phyloP scores from a whole-genome alignment of 441 rosid genomes.

The Populus hybrid region DNA sequence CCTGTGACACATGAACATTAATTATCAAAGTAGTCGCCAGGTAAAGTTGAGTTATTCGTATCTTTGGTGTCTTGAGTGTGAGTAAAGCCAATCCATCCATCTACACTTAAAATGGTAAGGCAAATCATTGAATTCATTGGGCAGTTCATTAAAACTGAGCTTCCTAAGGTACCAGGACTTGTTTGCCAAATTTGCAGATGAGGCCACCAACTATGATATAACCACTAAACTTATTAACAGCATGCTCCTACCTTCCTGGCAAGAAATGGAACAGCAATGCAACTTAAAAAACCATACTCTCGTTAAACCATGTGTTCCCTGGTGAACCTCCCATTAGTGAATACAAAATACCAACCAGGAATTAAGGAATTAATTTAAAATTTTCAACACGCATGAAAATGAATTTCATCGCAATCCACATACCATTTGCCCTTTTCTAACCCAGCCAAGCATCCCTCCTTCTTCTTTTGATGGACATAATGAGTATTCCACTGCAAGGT shows the following conservation, averaged over 20 bases:
- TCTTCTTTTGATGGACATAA: constrained; percentile 76
- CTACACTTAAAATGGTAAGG: background rate
- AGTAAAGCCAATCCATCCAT: background rate
- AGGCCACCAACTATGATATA: background rate
- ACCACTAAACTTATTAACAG: background rate
- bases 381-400: background rate
- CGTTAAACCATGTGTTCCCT: background rate
- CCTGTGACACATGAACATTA: constrained; percentile 39
- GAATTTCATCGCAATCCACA: constrained; percentile 4
- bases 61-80: background rate
- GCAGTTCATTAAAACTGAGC: background rate
- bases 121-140: background rate
- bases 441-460: constrained; percentile 95
- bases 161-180: background rate
- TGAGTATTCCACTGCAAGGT: constrained; percentile 75
- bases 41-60: background rate
- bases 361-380: background rate
- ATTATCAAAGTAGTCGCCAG: constrained; percentile 10
- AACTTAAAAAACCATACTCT: background rate
- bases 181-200: background rate
- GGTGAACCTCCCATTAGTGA: background rate
- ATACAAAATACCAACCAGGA: background rate
- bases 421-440: constrained; percentile 83
- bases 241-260: background rate
- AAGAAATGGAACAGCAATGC: background rate